A percentile compares a stretch with the other conserved stretches of the same genome.
These are phyloP conservation scores for Penicillium flavigenum DNA, from an alignment of 495 filamentous ascomycete genomes.

Conservation along the genomic window DNA sequence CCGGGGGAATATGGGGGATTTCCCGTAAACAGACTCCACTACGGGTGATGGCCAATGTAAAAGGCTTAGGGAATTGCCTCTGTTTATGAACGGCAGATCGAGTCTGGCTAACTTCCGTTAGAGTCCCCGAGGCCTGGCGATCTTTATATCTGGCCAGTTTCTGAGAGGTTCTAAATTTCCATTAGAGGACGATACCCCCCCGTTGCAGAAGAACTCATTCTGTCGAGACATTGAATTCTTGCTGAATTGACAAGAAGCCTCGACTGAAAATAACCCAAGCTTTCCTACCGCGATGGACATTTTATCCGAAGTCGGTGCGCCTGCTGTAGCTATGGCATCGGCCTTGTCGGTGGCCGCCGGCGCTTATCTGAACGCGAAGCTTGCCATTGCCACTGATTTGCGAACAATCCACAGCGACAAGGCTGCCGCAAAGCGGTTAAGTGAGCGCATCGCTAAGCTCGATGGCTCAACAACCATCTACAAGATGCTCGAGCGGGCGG, in stretches of 20 bases:
- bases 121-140: background rate
- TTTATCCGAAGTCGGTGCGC: conserved; percentile 36
- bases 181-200: background rate
- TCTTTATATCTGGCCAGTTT: conserved; percentile 12
- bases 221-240: background rate
- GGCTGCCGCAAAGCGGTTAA: conserved; percentile 36
- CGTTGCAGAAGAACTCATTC: background rate
- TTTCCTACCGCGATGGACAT: conserved; percentile 33
- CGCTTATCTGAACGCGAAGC: conserved; percentile 53
- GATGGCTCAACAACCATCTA: conserved; percentile 48
- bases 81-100: conserved; percentile 31
- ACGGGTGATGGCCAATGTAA: background rate
- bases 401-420: conserved; percentile 33
- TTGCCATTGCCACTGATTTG: conserved; percentile 45
- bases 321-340: conserved; percentile 39
- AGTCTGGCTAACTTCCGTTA: conserved; percentile 32
- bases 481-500: conserved; percentile 43
- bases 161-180: background rate
- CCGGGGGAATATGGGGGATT: conserved; percentile 15
- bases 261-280: background rate
- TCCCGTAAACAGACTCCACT: background rate
- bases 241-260: background rate
- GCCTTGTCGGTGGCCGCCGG: conserved; percentile 42
- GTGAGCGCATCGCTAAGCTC: conserved; percentile 38
- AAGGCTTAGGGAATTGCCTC: background rate